Percentiles rank a stretch among this genome's conserved stretches.
These are phyloP conservation scores for Cephaloascus albidus DNA, from an alignment of 805 yeast genomes.

Conservation along the genomic window DNA sequence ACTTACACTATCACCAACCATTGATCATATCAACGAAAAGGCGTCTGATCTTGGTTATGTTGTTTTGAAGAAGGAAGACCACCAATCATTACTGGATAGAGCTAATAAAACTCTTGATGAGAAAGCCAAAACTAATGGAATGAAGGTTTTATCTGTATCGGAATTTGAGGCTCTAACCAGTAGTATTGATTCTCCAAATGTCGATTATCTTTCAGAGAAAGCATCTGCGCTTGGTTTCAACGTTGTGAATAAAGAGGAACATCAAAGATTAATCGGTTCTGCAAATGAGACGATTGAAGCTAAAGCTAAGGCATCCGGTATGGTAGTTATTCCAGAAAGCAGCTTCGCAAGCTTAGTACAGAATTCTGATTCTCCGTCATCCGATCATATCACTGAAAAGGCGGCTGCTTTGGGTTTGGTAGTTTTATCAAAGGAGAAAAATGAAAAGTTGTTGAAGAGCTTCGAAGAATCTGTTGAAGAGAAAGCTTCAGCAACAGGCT, in stretches of 20 bases:
- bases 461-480: not conserved
- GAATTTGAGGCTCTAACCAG: slow-evolving; percentile 5
- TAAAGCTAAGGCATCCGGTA: slow-evolving; percentile 2
- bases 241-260: slow-evolving; percentile 15
- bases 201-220: not conserved
- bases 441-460: slow-evolving; percentile 3
- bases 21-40: not conserved
- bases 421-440: slow-evolving; percentile 4
- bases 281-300: not conserved
- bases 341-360: slow-evolving; percentile 4
- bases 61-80: not conserved
- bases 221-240: not conserved
- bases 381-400: slow-evolving; percentile 20
- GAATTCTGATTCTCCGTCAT: slow-evolving; percentile 7
- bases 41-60: slow-evolving; percentile 1
- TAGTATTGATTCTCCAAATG: not conserved
- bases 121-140: slow-evolving; percentile 6
- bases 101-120: slow-evolving; percentile 4
- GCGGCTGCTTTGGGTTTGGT: slow-evolving; percentile 14
- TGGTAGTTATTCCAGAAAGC: slow-evolving; percentile 6
- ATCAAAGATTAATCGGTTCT: not conserved
- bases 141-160: slow-evolving; percentile 6
- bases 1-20: slow-evolving; percentile 3
- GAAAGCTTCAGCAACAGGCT: not conserved
- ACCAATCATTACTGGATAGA: slow-evolving; percentile 4